These are phyloP conservation scores for Xeromyces bisporus DNA, from an alignment of 495 filamentous ascomycete species.

Conservation along the genomic window DNA sequence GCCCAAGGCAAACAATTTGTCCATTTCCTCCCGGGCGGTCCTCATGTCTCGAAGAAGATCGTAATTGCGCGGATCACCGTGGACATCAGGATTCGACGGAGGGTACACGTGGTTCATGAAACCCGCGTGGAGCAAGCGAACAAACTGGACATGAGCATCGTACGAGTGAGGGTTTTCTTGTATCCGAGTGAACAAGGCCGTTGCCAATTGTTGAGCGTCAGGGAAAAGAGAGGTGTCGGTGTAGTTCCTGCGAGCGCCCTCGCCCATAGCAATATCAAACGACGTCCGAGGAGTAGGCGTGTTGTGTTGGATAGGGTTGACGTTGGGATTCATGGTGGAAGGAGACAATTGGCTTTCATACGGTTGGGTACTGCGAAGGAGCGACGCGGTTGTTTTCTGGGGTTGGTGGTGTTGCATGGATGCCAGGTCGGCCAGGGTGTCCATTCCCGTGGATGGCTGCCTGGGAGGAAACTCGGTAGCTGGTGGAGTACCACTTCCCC, in stretches of 20 bases:
- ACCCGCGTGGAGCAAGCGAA: constrained; percentile 46
- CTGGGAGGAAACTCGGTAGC: constrained; percentile 20
- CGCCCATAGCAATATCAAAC: constrained; percentile 39
- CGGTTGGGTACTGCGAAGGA: constrained; percentile 29
- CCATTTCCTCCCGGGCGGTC: constrained; percentile 47
- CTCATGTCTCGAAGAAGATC: constrained; percentile 45
- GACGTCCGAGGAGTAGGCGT: constrained; percentile 36
- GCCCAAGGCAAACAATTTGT: constrained; percentile 46
- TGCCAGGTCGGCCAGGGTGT: constrained; percentile 47
- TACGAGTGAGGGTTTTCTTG: constrained; percentile 47
- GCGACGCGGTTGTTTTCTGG: constrained; percentile 25
- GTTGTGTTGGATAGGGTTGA: constrained; percentile 35
- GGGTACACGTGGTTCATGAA: constrained; percentile 39
- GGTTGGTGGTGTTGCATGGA: constrained; percentile 50
- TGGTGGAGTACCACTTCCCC: constrained; percentile 19
- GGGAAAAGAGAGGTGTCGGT: constrained; percentile 34
- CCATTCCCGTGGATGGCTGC: constrained; percentile 44
- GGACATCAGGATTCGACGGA: constrained; percentile 27
- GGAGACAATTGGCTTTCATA: constrained; percentile 35
- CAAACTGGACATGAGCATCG: constrained; percentile 45
- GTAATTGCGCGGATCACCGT: constrained; percentile 32
- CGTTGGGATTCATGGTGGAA: constrained; percentile 27
- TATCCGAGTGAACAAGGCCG: constrained; percentile 35
- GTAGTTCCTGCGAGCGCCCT: constrained; percentile 33
- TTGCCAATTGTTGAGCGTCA: constrained; percentile 35